Evolutionary conservation across 768 basidiomycete species (phyloP).

Genomic region (Cystofilobasidium ferigula): DNA sequence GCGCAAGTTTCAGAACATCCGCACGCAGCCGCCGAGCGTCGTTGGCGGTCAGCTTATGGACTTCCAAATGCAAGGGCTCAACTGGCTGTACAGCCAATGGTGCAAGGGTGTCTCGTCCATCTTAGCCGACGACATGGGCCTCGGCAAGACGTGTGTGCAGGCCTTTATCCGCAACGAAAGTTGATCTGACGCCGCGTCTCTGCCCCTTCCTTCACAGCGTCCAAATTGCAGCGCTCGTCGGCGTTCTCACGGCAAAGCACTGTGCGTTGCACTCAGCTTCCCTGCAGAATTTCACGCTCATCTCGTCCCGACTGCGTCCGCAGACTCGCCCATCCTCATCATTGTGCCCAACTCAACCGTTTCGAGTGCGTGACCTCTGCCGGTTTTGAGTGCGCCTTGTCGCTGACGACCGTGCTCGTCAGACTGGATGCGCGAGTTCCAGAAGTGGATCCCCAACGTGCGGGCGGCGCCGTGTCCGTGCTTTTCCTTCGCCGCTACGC

Average conservation of each 20-base stretch:
- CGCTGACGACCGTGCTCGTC: not conserved
- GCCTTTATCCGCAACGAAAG: no score
- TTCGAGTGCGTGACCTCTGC: conserved; percentile 39
- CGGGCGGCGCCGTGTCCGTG: not conserved
- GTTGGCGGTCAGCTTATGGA: conserved; percentile 41
- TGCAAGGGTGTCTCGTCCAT: conserved; percentile 36
- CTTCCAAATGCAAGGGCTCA: conserved; percentile 38
- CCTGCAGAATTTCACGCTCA: not conserved
- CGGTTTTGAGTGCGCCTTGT: conserved; percentile 40
- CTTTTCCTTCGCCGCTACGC: not conserved
- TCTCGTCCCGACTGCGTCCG: not conserved
- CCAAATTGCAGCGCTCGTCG: conserved; percentile 76
- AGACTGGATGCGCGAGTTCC: conserved; percentile 82
- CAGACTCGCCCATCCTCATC: conserved; percentile 66
- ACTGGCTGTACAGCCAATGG: conserved; percentile 42
- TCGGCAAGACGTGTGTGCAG: conserved; percentile 44
- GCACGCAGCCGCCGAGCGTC: conserved; percentile 49
- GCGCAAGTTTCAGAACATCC: conserved; percentile 43
- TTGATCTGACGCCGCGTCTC: conserved; percentile 64
- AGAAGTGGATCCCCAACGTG: conserved; percentile 51
- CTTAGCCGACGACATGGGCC: conserved; percentile 94
- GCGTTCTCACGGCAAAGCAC: conserved; percentile 49
- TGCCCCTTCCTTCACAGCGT: conserved; percentile 55
- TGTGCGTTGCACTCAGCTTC: not conserved
- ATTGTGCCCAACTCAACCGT: conserved; percentile 77